Percentiles rank a stretch among this genome's conserved stretches.
These are phyloP conservation scores for Coemansia javaensis DNA, from an alignment of 192 early-diverging fungal genomes.

Conservation along the genomic window DNA sequence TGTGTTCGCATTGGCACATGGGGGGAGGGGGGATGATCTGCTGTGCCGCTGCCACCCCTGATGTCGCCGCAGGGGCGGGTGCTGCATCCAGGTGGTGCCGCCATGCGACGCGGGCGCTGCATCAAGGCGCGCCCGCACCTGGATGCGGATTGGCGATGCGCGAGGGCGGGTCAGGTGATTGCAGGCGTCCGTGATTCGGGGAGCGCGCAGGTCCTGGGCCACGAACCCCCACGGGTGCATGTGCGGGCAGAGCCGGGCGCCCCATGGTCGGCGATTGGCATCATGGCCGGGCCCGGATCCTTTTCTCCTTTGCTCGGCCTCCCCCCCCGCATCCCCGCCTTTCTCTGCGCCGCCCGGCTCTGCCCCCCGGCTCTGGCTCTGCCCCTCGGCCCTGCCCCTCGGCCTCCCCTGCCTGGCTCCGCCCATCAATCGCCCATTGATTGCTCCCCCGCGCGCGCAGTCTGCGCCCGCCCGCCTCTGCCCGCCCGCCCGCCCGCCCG, in stretches of 20 bases:
- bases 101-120: no score
- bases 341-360: not conserved
- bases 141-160: conserved; percentile 22
- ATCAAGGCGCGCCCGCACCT: no score
- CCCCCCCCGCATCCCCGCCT: not conserved
- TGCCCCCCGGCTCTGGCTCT: not conserved
- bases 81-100: no score
- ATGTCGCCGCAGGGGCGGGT: no score
- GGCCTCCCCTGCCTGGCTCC: not conserved
- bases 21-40: no score
- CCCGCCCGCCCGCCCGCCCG: conserved; percentile 10
- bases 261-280: no score
- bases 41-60: no score
- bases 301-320: conserved; percentile 1
- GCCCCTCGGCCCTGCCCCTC: not conserved
- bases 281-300: not conserved
- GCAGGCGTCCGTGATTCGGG: conserved; percentile 22
- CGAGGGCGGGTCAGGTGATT: conserved; percentile 27
- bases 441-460: conserved; percentile 3
- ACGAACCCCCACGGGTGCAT: conserved; percentile 6
- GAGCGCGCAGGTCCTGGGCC: conserved; percentile 12
- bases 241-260: conserved; percentile 1
- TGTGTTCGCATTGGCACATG: no score
- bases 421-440: conserved; percentile 15
- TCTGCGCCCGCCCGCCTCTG: conserved; percentile 1